Evolutionary conservation across 2,329 filamentous ascomycete genomes (phyloP).

Genomic region (Ceratocystis smalleyi): DNA sequence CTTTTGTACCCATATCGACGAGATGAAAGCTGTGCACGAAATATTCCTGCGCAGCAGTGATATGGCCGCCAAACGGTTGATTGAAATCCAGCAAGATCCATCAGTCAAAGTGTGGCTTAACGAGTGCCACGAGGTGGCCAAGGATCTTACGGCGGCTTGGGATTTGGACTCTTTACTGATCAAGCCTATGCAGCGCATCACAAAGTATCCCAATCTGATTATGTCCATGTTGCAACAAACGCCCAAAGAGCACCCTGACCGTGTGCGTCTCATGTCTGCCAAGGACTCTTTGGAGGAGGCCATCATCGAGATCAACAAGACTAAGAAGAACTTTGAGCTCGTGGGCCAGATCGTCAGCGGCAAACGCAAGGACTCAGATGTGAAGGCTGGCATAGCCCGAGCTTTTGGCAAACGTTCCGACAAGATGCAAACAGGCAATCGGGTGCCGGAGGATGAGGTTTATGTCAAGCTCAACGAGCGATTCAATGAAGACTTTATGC

Average conservation of each 20-base stretch:
- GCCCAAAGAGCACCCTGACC: constrained; percentile 69
- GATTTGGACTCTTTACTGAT: constrained; percentile 90
- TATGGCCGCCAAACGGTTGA: constrained; percentile 43
- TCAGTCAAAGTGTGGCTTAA: constrained; percentile 71
- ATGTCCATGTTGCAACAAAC: constrained; percentile 67
- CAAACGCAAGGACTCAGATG: constrained; percentile 78
- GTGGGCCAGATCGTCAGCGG: constrained; percentile 69
- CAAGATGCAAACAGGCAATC: constrained; percentile 51
- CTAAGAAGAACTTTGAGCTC: constrained; percentile 86
- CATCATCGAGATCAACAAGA: constrained; percentile 78
- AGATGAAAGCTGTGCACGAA: constrained; percentile 46
- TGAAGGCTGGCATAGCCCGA: constrained; percentile 68
- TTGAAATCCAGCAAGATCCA: constrained; percentile 46
- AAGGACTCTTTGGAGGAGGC: constrained; percentile 45
- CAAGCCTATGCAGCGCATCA: constrained; percentile 87
- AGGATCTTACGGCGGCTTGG: constrained; percentile 87
- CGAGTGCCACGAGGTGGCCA: constrained; percentile 83
- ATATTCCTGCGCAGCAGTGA: constrained; percentile 49
- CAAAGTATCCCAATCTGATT: constrained; percentile 83
- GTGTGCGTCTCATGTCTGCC: constrained; percentile 42
- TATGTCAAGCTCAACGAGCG: constrained; percentile 71
- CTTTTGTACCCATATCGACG: constrained; percentile 41
- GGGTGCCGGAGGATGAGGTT: constrained; percentile 59
- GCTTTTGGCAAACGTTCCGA: constrained; percentile 81
- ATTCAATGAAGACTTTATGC: constrained; percentile 83